A percentile compares a stretch with the other conserved stretches of the same genome.
Conservation (phyloP, 108 stramenopile genomes). For the Skeletonema costatum region DNA sequence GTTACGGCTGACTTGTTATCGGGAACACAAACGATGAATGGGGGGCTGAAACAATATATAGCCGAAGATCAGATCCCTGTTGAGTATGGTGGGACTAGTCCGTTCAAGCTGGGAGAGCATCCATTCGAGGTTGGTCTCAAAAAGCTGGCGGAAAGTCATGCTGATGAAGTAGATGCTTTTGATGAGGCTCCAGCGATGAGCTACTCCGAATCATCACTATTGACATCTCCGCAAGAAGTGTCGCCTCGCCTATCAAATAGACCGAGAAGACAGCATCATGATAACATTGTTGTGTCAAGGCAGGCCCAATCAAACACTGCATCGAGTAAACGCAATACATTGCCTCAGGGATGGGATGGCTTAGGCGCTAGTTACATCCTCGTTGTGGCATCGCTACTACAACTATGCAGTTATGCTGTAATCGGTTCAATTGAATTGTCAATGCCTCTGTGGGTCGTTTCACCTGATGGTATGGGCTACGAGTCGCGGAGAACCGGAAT, state of each 20-base stretch:
- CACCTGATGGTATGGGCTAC: constrained; percentile 53
- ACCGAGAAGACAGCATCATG: background rate
- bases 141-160: constrained; percentile 23
- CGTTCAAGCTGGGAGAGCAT: constrained; percentile 56
- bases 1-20: constrained; percentile 57
- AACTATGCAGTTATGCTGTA: constrained; percentile 2
- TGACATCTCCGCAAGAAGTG: background rate
- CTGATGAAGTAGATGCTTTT: constrained; percentile 2
- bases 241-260: background rate
- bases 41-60: constrained; percentile 52
- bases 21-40: constrained; percentile 36
- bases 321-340: background rate
- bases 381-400: constrained; percentile 20
- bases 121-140: constrained; percentile 53
- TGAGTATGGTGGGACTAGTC: constrained; percentile 62
- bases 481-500: constrained; percentile 42
- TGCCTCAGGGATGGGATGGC: constrained; percentile 31
- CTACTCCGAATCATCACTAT: background rate
- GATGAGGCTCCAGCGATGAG: background rate
- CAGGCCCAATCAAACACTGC: background rate
- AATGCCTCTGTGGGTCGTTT: constrained; percentile 44
- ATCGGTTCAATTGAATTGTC: constrained; percentile 50
- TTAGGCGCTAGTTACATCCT: constrained; percentile 21
- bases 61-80: constrained; percentile 65
- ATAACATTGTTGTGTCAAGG: background rate